phyloP scores from a whole-genome alignment of 805 yeast species.

The Pichia exigua region DNA sequence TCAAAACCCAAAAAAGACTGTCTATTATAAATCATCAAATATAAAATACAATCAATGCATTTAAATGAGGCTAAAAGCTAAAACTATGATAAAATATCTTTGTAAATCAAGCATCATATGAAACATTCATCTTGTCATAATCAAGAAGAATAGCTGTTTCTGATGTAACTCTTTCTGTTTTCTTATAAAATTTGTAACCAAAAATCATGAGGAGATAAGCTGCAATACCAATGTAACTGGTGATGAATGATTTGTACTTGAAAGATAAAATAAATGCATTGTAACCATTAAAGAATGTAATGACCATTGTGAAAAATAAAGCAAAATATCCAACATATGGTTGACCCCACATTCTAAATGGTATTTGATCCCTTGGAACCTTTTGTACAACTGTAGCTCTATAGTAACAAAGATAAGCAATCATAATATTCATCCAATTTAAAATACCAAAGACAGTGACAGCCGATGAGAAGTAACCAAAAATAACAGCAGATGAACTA shows the following conservation, averaged over 20 bases:
- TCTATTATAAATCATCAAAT: too few relatives aligned
- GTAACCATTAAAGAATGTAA: constrained; percentile 16
- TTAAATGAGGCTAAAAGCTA: too few relatives aligned
- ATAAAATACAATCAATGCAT: too few relatives aligned
- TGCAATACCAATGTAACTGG: constrained; percentile 14
- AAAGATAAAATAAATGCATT: constrained; percentile 13
- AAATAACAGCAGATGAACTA: constrained; percentile 9
- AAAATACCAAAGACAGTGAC: constrained; percentile 17
- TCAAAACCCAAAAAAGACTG: too few relatives aligned
- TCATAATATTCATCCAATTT: constrained; percentile 15
- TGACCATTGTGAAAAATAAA: constrained; percentile 7
- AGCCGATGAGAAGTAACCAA: constrained; percentile 15
- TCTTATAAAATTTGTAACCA: constrained; percentile 3
- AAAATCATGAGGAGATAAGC: constrained; percentile 2
- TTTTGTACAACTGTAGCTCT: constrained; percentile 13
- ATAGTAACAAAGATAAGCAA: constrained; percentile 12
- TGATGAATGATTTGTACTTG: constrained; percentile 13
- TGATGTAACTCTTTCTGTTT: constrained; percentile 2
- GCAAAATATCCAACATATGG: constrained; percentile 15
- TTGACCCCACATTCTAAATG: constrained; percentile 16
- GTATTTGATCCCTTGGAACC: constrained; percentile 13
- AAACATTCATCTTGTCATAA: too few relatives aligned
- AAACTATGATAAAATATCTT: too few relatives aligned
- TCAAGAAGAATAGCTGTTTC: too few relatives aligned
- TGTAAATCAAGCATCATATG: too few relatives aligned